Evolutionary conservation across 352 stramenopile genomes (phyloP).

Genomic region (Globisporangium nagaii): DNA sequence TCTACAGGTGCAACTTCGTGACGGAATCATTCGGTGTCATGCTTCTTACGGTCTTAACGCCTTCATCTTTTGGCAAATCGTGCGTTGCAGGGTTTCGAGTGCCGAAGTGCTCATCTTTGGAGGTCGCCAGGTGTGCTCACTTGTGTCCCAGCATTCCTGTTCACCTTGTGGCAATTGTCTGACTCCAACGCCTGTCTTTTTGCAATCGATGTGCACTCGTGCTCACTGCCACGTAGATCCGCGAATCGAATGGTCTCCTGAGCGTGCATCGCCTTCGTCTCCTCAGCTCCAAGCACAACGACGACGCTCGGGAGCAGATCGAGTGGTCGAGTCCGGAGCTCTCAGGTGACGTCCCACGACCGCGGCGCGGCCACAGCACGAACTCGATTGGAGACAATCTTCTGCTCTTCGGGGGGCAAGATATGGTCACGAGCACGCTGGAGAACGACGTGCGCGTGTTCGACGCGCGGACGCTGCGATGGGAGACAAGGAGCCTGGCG

Average conservation of each 20-base stretch:
- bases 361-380: slow-evolving; percentile 57
- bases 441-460: slow-evolving; percentile 49
- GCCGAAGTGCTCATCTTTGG: slow-evolving; percentile 56
- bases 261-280: slow-evolving; percentile 34
- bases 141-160: not conserved
- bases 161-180: not conserved
- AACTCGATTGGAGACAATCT: slow-evolving; percentile 48
- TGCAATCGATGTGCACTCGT: not conserved
- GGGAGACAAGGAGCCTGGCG: slow-evolving; percentile 23
- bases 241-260: slow-evolving; percentile 56
- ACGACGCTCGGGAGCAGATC: slow-evolving; percentile 13
- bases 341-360: slow-evolving; percentile 29
- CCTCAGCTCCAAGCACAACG: not conserved
- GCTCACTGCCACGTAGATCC: slow-evolving; percentile 38
- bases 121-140: slow-evolving; percentile 42
- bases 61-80: not conserved
- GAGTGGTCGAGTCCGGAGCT: slow-evolving; percentile 35
- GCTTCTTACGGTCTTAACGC: too few relatives aligned
- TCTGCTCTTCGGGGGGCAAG: slow-evolving; percentile 61
- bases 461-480: slow-evolving; percentile 23
- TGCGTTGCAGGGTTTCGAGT: slow-evolving; percentile 22
- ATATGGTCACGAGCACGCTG: slow-evolving; percentile 35
- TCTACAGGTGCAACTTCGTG: slow-evolving; percentile 48
- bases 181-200: too few relatives aligned
- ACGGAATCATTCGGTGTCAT: not conserved